Conservation (phyloP, 2,329 filamentous ascomycete genomes). For the Davidsoniella virescens region DNA sequence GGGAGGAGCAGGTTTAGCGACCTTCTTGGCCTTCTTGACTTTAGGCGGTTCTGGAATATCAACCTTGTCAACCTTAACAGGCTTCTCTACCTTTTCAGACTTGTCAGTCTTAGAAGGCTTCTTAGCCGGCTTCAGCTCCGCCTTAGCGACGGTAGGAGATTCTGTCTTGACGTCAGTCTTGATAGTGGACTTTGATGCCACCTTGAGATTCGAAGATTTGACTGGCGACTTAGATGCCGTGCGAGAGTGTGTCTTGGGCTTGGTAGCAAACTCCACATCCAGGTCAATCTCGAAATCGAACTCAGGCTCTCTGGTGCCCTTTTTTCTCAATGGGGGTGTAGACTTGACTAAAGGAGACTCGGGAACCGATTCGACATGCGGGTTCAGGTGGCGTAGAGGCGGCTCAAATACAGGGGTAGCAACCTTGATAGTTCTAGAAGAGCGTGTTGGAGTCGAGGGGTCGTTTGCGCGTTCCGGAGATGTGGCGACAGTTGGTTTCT, state of each 20-base stretch:
- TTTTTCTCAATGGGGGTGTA: neutral
- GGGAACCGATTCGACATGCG: constrained; percentile 9
- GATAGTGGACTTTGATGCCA: neutral
- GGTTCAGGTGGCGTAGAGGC: constrained; percentile 1
- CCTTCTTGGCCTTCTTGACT: constrained; percentile 2
- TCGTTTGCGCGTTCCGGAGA: neutral
- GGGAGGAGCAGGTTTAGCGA: constrained; percentile 12
- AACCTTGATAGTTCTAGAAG: neutral
- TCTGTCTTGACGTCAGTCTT: constrained; percentile 1
- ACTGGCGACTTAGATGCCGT: constrained; percentile 6
- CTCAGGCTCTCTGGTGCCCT: neutral
- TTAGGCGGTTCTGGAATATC: constrained; percentile 11
- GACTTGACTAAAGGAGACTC: constrained; percentile 11
- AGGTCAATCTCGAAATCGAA: neutral
- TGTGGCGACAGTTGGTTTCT: neutral
- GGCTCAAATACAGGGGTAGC: constrained; percentile 1
- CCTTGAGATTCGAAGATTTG: constrained; percentile 1
- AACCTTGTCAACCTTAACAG: neutral
- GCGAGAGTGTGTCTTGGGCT: constrained; percentile 1
- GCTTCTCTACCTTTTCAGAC: neutral
- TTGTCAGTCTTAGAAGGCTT: constrained; percentile 5
- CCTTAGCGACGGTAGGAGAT: neutral
- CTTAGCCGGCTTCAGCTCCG: constrained; percentile 2
- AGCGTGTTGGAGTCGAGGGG: constrained; percentile 3
- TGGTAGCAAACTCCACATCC: neutral